Conservation (phyloP, 78 protist genomes). For the Monosiga brevicollis region DNA sequence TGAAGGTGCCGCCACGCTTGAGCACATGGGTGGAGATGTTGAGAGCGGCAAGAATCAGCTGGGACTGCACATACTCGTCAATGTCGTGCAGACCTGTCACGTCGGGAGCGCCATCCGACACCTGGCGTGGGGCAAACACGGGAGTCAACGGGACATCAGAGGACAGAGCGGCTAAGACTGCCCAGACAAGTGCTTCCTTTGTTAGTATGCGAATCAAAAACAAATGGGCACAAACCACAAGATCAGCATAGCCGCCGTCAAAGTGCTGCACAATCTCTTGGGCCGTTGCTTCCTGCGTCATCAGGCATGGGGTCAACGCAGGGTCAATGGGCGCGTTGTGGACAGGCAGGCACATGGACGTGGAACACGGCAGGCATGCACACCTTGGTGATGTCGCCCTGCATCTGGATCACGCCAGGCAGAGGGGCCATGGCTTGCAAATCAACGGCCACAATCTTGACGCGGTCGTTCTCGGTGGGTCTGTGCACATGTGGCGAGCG, state of each 20-base stretch:
- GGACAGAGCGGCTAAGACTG: neutral
- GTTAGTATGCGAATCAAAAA: neutral
- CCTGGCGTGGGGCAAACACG: neutral
- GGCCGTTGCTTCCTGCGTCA: conserved; percentile 20
- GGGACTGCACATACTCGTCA: conserved; percentile 94
- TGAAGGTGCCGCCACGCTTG: conserved; percentile 87
- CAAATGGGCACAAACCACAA: no score
- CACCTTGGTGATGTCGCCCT: conserved; percentile 95
- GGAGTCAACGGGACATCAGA: neutral
- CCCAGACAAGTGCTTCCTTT: neutral
- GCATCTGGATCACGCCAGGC: conserved; percentile 80
- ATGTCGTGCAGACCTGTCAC: conserved; percentile 94
- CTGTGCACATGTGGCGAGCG: no score
- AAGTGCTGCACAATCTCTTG: conserved; percentile 52
- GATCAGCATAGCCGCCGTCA: conserved; percentile 80
- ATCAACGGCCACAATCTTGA: conserved; percentile 89
- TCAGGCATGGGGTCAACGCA: neutral
- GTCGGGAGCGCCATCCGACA: neutral
- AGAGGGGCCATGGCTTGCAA: conserved; percentile 98
- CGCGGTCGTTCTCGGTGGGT: neutral
- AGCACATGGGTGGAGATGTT: conserved; percentile 86
- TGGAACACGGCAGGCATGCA: conserved; percentile 19
- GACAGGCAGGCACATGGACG: neutral
- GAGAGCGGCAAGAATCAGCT: conserved; percentile 88
- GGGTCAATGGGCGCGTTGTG: neutral